Percentiles rank a stretch among this genome's conserved stretches.
These are phyloP conservation scores for Aquilaria malaccensis DNA, from an alignment of 345 rosid species.

Conservation along the genomic window DNA sequence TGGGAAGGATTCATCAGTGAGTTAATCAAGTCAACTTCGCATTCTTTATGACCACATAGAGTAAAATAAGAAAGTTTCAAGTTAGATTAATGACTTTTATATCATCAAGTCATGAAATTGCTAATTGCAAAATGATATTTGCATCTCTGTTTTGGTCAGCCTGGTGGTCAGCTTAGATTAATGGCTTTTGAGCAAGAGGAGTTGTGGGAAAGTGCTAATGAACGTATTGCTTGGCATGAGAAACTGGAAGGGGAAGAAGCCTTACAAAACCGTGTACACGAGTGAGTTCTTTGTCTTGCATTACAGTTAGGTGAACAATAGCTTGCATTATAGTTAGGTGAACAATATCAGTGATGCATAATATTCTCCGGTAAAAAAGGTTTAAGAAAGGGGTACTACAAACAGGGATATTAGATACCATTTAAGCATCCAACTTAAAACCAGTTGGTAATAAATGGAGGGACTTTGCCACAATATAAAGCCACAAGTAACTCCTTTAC, in stretches of 20 bases:
- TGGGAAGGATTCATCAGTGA: conserved; percentile 48
- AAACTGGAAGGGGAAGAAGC: conserved; percentile 92
- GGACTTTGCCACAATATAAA: too few species aligned
- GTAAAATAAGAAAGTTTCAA: not conserved
- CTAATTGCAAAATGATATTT: not conserved
- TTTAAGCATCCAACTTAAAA: too few species aligned
- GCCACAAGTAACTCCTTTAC: too few species aligned
- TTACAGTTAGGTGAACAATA: too few species aligned
- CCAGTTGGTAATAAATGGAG: too few species aligned
- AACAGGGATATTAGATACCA: too few species aligned
- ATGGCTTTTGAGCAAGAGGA: conserved; percentile 90
- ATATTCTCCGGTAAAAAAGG: too few species aligned
- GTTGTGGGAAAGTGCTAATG: conserved; percentile 79
- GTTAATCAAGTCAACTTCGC: conserved; percentile 13
- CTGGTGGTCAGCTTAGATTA: conserved; percentile 62
- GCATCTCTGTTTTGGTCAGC: conserved; percentile 25
- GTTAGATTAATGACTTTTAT: not conserved
- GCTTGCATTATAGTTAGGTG: not conserved
- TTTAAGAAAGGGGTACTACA: too few species aligned
- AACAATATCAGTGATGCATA: too few species aligned
- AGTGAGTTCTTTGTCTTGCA: conserved; percentile 44
- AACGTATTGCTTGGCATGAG: conserved; percentile 95
- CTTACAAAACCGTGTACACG: conserved; percentile 90
- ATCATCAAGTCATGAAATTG: not conserved
- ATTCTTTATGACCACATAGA: not conserved